These are phyloP conservation scores for Rhodotorula sp. DNA, from an alignment of 1,284 basidiomycete genomes.

Conservation along the genomic window DNA sequence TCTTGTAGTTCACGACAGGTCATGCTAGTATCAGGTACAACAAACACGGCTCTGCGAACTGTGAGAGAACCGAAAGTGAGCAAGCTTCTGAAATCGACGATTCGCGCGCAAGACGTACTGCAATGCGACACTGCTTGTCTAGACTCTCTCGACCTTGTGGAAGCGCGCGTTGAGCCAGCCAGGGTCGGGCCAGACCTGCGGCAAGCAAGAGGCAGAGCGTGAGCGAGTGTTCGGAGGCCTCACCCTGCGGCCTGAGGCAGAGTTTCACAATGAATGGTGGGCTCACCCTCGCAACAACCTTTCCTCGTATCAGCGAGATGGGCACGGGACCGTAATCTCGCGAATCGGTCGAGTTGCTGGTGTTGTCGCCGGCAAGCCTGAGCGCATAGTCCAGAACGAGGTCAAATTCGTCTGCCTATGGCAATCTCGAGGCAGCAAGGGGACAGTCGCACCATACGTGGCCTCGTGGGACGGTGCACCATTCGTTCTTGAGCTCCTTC, in stretches of 20 bases:
- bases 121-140: neutral
- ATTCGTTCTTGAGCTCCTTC: slow-evolving; percentile 28
- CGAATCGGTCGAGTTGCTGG: slow-evolving; percentile 79
- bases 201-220: neutral
- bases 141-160: neutral
- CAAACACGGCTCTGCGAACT: too few relatives aligned
- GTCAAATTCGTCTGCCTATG: too few relatives aligned
- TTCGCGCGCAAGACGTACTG: neutral
- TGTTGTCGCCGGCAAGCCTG: slow-evolving; percentile 78
- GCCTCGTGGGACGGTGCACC: slow-evolving; percentile 48
- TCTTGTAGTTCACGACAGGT: too few relatives aligned
- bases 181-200: slow-evolving; percentile 35
- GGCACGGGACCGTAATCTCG: slow-evolving; percentile 89
- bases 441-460: slow-evolving; percentile 62
- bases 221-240: neutral
- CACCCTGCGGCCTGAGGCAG: too few relatives aligned
- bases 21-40: too few relatives aligned
- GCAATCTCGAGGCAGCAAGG: too few relatives aligned
- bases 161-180: slow-evolving; percentile 15
- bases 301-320: slow-evolving; percentile 74
- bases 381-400: too few relatives aligned
- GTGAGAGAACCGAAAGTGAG: too few relatives aligned
- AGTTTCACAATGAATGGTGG: too few relatives aligned
- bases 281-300: slow-evolving; percentile 70
- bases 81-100: too few relatives aligned